Conservation (phyloP, 768 basidiomycete genomes). For the Lactarius deliciosus region DNA sequence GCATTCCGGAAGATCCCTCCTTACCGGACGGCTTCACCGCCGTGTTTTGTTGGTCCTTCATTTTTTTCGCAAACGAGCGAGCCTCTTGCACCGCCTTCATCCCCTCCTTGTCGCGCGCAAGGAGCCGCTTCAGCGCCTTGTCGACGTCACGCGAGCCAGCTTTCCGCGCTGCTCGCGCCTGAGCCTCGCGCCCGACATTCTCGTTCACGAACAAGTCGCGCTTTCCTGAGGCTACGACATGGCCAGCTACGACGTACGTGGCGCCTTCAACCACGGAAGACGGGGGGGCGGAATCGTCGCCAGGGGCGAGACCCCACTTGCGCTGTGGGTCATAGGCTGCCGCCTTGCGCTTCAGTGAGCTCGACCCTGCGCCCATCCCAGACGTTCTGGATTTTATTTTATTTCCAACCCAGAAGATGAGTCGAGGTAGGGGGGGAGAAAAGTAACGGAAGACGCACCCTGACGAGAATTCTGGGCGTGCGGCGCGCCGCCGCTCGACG, state of each 20-base stretch:
- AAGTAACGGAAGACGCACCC: slow-evolving; percentile 54
- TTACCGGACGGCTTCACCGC: slow-evolving; percentile 28
- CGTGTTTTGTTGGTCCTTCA: slow-evolving; percentile 29
- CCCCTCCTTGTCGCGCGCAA: slow-evolving; percentile 66
- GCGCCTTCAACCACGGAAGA: slow-evolving; percentile 39
- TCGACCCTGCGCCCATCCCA: slow-evolving; percentile 50
- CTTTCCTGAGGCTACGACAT: slow-evolving; percentile 56
- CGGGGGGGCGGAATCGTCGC: slow-evolving; percentile 34
- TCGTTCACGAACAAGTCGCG: slow-evolving; percentile 59
- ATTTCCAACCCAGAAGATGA: not conserved
- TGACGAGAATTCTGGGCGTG: slow-evolving; percentile 80
- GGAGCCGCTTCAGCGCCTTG: slow-evolving; percentile 53
- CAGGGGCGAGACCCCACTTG: slow-evolving; percentile 76
- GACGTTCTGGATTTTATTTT: slow-evolving; percentile 53
- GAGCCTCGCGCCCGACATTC: slow-evolving; percentile 75
- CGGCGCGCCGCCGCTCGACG: slow-evolving; percentile 68
- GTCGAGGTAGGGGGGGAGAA: not conserved
- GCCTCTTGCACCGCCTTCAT: slow-evolving; percentile 63
- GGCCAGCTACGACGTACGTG: slow-evolving; percentile 83
- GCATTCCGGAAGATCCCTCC: slow-evolving; percentile 24
- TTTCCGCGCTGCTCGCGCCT: slow-evolving; percentile 70
- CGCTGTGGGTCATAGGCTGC: slow-evolving; percentile 62
- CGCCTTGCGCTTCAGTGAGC: slow-evolving; percentile 39
- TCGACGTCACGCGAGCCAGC: slow-evolving; percentile 60
- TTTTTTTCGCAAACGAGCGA: slow-evolving; percentile 45